Conservation (phyloP, 140 eudicot genomes). For the Oenanthe javanica region DNA sequence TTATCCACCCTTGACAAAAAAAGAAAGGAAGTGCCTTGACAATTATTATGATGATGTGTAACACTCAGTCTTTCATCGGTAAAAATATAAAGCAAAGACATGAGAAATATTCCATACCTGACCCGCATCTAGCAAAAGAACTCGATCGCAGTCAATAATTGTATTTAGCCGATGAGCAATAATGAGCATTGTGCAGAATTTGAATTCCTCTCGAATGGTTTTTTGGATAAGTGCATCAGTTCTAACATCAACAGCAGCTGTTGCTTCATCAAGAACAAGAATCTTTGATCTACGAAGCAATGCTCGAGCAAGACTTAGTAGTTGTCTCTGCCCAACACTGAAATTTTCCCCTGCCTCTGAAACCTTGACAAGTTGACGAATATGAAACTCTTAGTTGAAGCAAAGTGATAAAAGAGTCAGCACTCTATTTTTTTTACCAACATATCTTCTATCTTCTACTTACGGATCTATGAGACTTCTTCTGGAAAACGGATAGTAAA, state of each 20-base stretch:
- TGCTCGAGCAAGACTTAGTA: slow-evolving; percentile 90
- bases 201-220: slow-evolving; percentile 92
- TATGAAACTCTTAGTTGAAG: not conserved
- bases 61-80: too few relatives aligned
- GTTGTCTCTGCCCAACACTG: slow-evolving; percentile 95
- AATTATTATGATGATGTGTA: slow-evolving; percentile 36
- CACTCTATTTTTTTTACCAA: too few relatives aligned
- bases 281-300: slow-evolving; percentile 88
- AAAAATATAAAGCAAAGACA: not conserved
- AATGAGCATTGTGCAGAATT: slow-evolving; percentile 89
- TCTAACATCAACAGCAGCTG: slow-evolving; percentile 97
- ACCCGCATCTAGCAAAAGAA: slow-evolving; percentile 89
- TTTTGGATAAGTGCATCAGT: slow-evolving; percentile 97
- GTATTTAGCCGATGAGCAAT: slow-evolving; percentile 98
- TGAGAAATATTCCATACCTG: slow-evolving; percentile 36
- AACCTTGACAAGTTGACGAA: slow-evolving; percentile 38
- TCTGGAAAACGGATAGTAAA: not conserved
- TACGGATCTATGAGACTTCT: too few relatives aligned
- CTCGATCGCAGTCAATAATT: slow-evolving; percentile 78
- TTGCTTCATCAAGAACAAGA: slow-evolving; percentile 98
- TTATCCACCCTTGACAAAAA: not conserved
- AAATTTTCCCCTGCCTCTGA: slow-evolving; percentile 94
- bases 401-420: not conserved
- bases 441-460: too few relatives aligned
- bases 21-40: not conserved